Percentiles rank a stretch among this genome's conserved stretches.
Evolutionary conservation across 257 asterid species (phyloP).

Genomic region (Petrea volubilis): DNA sequence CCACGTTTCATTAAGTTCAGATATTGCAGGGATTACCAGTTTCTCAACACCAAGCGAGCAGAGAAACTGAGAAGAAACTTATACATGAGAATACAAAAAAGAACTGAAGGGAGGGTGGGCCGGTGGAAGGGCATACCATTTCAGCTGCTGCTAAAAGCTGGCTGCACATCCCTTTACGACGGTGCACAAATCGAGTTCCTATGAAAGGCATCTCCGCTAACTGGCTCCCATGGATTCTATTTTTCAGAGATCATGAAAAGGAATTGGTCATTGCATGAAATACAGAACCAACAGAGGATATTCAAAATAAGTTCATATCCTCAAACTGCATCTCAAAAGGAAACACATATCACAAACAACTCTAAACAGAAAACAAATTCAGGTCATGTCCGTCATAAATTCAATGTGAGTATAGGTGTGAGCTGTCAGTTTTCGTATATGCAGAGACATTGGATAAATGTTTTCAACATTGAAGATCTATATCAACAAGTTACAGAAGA

Average conservation of each 20-base stretch:
- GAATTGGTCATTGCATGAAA: slow-evolving; percentile 20
- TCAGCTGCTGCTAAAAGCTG: slow-evolving; percentile 76
- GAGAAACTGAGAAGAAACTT: slow-evolving; percentile 58
- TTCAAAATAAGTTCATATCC: neutral
- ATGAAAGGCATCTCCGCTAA: slow-evolving; percentile 99
- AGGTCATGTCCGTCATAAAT: slow-evolving; percentile 6
- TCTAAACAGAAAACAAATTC: neutral
- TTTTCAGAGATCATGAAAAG: slow-evolving; percentile 22
- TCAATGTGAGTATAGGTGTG: no score
- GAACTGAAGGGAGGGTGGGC: neutral
- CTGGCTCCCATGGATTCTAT: slow-evolving; percentile 80
- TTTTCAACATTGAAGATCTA: slow-evolving; percentile 4
- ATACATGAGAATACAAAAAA: slow-evolving; percentile 21
- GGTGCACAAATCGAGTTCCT: slow-evolving; percentile 72
- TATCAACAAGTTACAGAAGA: neutral
- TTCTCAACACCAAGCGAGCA: slow-evolving; percentile 66
- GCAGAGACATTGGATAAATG: neutral
- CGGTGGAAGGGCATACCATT: slow-evolving; percentile 44
- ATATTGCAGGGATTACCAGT: slow-evolving; percentile 85
- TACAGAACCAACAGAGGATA: neutral
- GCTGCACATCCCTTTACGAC: slow-evolving; percentile 94
- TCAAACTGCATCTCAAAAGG: neutral
- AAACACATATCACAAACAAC: slow-evolving; percentile 6
- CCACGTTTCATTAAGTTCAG: slow-evolving; percentile 84
- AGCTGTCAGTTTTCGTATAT: neutral